Percentiles rank a stretch among this genome's conserved stretches.
Conservation (phyloP, 305 asterid species). For the Solanum aculeatissimum region DNA sequence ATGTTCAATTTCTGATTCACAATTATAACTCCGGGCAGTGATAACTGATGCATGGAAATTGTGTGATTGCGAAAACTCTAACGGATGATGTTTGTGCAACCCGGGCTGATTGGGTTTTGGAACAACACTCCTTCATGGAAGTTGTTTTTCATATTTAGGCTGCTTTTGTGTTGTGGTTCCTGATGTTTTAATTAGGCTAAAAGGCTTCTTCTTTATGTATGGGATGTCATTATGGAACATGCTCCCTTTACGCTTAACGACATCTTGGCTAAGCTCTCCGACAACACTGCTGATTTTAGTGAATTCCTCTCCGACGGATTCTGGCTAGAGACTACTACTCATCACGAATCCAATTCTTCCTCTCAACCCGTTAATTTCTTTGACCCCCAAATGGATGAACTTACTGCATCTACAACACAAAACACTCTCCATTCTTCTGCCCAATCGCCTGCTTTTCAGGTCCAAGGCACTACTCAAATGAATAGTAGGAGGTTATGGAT, state of each 20-base stretch:
- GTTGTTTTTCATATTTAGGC: slow-evolving; percentile 35
- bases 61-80: slow-evolving; percentile 20
- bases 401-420: slow-evolving; percentile 2
- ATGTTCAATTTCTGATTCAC: not conserved
- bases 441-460: slow-evolving; percentile 10
- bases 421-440: slow-evolving; percentile 6
- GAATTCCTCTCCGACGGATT: slow-evolving; percentile 63
- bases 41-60: not conserved
- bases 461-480: slow-evolving; percentile 18
- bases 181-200: slow-evolving; percentile 14
- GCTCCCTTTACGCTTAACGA: slow-evolving; percentile 28
- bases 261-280: slow-evolving; percentile 21
- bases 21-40: too few species aligned
- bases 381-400: slow-evolving; percentile 22
- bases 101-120: slow-evolving; percentile 30
- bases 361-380: not conserved
- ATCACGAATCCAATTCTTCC: slow-evolving; percentile 36
- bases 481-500: slow-evolving; percentile 40
- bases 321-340: slow-evolving; percentile 56
- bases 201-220: not conserved
- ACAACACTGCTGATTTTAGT: slow-evolving; percentile 22
- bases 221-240: slow-evolving; percentile 43
- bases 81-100: slow-evolving; percentile 23
- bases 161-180: slow-evolving; percentile 37
- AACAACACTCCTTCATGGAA: slow-evolving; percentile 42